Base-by-base conservation (phyloP, 1,139 yeast genomes). In the Kurtzmaniella quercitrusa region DNA sequence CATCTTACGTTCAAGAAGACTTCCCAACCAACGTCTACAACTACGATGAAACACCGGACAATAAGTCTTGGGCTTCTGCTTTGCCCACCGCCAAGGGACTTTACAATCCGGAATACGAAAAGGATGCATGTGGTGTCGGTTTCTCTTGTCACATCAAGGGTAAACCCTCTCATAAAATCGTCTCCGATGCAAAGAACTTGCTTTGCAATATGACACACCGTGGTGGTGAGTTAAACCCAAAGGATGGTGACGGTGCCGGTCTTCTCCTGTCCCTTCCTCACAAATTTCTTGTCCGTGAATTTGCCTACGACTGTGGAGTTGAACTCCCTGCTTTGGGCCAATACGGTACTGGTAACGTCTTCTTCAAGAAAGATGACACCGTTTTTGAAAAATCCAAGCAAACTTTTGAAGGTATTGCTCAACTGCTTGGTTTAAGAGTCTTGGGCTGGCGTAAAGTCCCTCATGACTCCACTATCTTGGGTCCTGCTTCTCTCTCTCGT, bases 221-320 rank as follows among this genome's bases (percentile, higher is more conserved):
- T 70, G 98, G 98, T 61, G 98, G 98, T 41, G 97, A 91, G 50
- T 82, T 95, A 40, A 96, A 90, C 61, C 95, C 98, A 24, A 81
- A 91, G 58, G 97, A 93, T 62, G 98, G 98, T 67, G 98, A 93
- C 63, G 98, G 98, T 68, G 98, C 98, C 37, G 98, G 98, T 64
- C 90, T 93, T 50, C 81, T 93, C 78, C 81, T 94, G 43, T 85
- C 96, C 38, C 82, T 93, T 51, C 97, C 98, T 37, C 96, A 91
- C 68, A 82, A 77, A 53, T 88, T 93, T 63, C 81, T 93, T 71
- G 66, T 68, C 49, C 81, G 93, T 62, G 98, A 93, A 68, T 91
- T 91, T 65, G 79, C 80, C 55, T 79, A 78, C 59, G 77, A 81
- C 58, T 72, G 79, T 54, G 63, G 82, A 45, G 68, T 81, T 40